Evolutionary conservation across 352 stramenopile species (phyloP), one percentile per base, ranked within the genome.

Genomic region (Globisporangium barbulae): DNA sequence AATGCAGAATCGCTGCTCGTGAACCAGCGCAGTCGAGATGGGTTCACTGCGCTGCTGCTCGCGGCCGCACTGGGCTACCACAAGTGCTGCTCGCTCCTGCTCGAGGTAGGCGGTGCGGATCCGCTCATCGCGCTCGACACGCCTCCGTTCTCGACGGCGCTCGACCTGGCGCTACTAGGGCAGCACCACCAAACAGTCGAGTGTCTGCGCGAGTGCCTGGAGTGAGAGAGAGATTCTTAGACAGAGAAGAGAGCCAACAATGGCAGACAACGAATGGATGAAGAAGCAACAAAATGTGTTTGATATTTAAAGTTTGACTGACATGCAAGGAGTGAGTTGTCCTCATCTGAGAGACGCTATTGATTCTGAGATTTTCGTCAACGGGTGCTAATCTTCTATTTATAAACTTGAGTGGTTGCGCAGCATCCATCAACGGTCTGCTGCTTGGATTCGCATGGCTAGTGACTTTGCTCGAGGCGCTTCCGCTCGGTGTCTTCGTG

Each of bases 31-130:
- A 64, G 56, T 54, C 59, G 65, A 56, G 42, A 68, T 15, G 53
- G 65, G 9, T 63, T 56, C 31, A 64, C 65, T 56, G 41, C 65
- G 22, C 15, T 71, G 37, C 28, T 64, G n/a, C 59, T 71, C 21
- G 53, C 42, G 17, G 60, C 65, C 12, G 50, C 28, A 6, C 12
- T 42, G 9, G 65, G 65, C 0, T 15, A 57, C 4, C 28, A 13
- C 42, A 59, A 67, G 39, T 64, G 65, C 54, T 59, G 42, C 33
- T 45, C 41, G 35, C 37, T 67, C 2, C 60, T 71, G 47, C 53
- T 71, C 15, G 22, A 39, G 15, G 33, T 54, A 3, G 45, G 59
- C n/a, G 25, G 28, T n/a, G 53, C 65, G 7, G 61, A 67, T 39
- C 39, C 65, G 35, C 22, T 21, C n/a, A 35, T 71, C 19, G 48